Conservation (phyloP, 495 filamentous ascomycete genomes). For the Hyaloscypha bicolor region DNA sequence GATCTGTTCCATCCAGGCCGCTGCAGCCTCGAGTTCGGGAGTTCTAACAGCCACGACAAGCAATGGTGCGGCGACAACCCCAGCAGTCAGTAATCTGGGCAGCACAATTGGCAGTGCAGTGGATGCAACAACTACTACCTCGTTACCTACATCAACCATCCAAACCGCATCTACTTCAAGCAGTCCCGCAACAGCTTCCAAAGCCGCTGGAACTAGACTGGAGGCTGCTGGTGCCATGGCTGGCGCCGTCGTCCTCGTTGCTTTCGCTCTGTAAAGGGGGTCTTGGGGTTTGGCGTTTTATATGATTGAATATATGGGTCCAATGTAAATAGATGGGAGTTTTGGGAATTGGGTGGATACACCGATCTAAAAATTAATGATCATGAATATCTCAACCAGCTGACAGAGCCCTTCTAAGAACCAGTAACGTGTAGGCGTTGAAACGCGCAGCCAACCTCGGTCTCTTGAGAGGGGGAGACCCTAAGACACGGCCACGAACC, state of each 20-base stretch:
- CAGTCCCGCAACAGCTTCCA: background rate
- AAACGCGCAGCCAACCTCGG: background rate
- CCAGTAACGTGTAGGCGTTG: background rate
- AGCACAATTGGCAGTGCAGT: background rate
- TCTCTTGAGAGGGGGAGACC: background rate
- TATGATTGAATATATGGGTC: background rate
- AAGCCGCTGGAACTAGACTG: conserved; percentile 5
- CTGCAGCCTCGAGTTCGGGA: no score
- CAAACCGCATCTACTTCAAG: background rate
- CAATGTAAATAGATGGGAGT: background rate
- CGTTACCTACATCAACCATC: conserved; percentile 2
- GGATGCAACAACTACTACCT: background rate
- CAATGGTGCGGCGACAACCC: no score
- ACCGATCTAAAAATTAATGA: background rate
- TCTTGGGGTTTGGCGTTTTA: background rate
- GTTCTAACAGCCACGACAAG: no score
- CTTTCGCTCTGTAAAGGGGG: conserved; percentile 35
- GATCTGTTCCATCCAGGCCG: background rate
- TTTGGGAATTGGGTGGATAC: background rate
- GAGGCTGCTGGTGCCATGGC: conserved; percentile 30
- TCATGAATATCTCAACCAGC: background rate
- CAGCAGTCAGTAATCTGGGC: background rate
- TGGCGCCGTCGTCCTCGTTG: conserved; percentile 33
- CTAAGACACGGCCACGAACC: background rate
- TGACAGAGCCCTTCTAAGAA: background rate